Base-by-base conservation (phyloP, 805 yeast species). In the Monosporozyma aerobia region DNA sequence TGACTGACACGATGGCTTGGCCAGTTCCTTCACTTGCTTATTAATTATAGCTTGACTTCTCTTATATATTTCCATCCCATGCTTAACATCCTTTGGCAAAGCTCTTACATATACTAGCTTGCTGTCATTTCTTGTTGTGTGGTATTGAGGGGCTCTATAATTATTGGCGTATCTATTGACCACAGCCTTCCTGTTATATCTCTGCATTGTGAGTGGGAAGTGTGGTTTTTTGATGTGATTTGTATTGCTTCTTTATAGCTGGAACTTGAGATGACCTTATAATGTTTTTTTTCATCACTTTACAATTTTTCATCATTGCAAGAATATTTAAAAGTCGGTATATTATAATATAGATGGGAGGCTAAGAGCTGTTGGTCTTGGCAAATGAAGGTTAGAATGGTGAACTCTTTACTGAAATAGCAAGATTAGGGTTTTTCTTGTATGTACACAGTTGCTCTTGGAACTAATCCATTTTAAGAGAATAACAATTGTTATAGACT, bases 61-160 rank as follows among this genome's bases (percentile, higher is more conserved):
- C 46, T 52, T 56, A 29, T 51, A 56, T 43, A 44, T 44, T 3
- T 48, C 44, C 27, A 56, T 35, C 23, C 54, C 55, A 48, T 53
- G 55, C 22, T 48, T 49, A 4, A 14, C 29, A 46, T 43, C 47
- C 23, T 41, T 43, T 23, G 58, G 58, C 19, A 56, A 41, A 46
- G 51, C 51, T 45, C 58, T 51, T 9, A 56, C 54, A 47, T 52
- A 52, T 16, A 50, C 25, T n/a, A 45, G 6, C n/a, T 50, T 52
- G 10, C 45, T 45, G 3, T 22, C n/a, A 14, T 23, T 16, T 19
- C n/a, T 37, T 39, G 41, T 23, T 16, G 37, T 30, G 11, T 32
- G 30, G 29, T 30, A 46, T 22, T 46, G 39, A 37, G 14, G 9
- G 10, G 27, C 13, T 9, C 37, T 46, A 33, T 37, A 40, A 14